phyloP scores from a whole-genome alignment of 768 basidiomycete genomes.

The Cytidiella melzeri region DNA sequence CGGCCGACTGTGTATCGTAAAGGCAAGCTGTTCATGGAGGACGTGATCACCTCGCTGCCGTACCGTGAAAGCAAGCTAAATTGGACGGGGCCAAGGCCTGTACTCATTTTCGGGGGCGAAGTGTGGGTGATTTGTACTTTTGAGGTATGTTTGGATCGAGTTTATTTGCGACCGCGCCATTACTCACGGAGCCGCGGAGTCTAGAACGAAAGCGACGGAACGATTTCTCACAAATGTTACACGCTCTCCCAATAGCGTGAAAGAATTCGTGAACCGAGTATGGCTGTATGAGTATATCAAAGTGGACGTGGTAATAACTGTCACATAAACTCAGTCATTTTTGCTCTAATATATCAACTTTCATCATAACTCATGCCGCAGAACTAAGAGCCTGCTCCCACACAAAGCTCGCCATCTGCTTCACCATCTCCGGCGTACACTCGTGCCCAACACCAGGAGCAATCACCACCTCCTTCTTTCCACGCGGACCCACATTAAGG shows the following conservation, averaged over 20 bases:
- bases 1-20: not conserved
- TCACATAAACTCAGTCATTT: too few species aligned
- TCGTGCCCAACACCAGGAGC: conserved; percentile 56
- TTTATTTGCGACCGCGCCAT: not conserved
- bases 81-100: not conserved
- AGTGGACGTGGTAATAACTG: too few species aligned
- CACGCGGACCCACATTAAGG: conserved; percentile 45
- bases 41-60: not conserved
- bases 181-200: not conserved
- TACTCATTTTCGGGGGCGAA: not conserved
- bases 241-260: too few species aligned
- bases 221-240: not conserved
- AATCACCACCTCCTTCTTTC: conserved; percentile 51
- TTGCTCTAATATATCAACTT: too few species aligned
- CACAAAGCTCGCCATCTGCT: conserved; percentile 32
- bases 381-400: conserved; percentile 13
- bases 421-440: conserved; percentile 55
- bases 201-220: not conserved
- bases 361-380: not conserved
- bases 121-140: not conserved
- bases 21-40: not conserved
- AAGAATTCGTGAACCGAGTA: too few species aligned
- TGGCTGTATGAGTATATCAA: too few species aligned
- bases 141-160: not conserved
- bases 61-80: not conserved